phyloP scores from a whole-genome alignment of 2,329 filamentous ascomycete species.

The Tolypocladium amazonense region DNA sequence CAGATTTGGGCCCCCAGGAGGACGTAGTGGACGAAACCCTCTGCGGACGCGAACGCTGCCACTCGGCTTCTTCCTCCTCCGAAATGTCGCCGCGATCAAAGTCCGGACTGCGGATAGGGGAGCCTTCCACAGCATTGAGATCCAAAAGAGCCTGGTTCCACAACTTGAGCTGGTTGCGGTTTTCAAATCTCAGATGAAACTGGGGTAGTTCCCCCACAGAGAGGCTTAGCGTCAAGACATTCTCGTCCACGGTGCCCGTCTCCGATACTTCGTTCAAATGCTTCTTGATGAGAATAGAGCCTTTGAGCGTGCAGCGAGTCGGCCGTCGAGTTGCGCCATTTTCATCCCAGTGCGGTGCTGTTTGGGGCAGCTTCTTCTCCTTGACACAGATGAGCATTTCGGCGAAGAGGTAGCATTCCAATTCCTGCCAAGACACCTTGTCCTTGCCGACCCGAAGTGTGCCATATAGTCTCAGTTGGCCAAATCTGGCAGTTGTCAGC shows the following conservation, averaged over 20 bases:
- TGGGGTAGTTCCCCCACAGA: slow-evolving; percentile 87
- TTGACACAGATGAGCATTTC: slow-evolving; percentile 99
- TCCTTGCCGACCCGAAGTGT: slow-evolving; percentile 93
- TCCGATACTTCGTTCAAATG: slow-evolving; percentile 85
- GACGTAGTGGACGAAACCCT: slow-evolving; percentile 76
- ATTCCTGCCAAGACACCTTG: slow-evolving; percentile 90
- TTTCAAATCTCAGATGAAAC: slow-evolving; percentile 86
- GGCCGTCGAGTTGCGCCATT: slow-evolving; percentile 48
- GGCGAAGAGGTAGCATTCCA: slow-evolving; percentile 93
- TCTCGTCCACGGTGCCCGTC: slow-evolving; percentile 59
- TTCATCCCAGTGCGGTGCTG: slow-evolving; percentile 56
- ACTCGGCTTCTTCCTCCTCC: slow-evolving; percentile 77
- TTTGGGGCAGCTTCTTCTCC: slow-evolving; percentile 65
- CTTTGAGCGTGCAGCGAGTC: slow-evolving; percentile 81
- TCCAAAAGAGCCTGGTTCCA: slow-evolving; percentile 86
- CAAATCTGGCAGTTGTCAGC: slow-evolving; percentile 51
- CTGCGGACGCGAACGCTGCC: slow-evolving; percentile 54
- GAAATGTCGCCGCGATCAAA: slow-evolving; percentile 70
- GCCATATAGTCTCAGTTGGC: slow-evolving; percentile 81
- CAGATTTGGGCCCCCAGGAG: slow-evolving; percentile 72
- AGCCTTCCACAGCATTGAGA: slow-evolving; percentile 60
- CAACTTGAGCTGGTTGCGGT: slow-evolving; percentile 70
- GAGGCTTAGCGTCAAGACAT: slow-evolving; percentile 77
- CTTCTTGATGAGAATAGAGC: slow-evolving; percentile 96
- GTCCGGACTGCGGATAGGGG: slow-evolving; percentile 57